Base-by-base conservation (phyloP, 129 eudicot species). In the Heracleum sosnowskyi region DNA sequence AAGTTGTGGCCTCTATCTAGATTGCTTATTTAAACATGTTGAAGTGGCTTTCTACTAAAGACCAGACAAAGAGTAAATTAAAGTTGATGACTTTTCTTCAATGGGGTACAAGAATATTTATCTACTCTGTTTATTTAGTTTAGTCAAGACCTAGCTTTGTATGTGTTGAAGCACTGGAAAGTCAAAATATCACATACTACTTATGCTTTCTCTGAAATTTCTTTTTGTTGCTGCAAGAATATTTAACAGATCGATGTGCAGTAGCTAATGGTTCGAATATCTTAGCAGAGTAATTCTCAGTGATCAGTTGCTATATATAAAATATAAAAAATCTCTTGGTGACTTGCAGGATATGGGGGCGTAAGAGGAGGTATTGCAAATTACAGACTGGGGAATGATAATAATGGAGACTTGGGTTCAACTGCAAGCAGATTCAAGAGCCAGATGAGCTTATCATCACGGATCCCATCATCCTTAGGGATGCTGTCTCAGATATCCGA, bases 401-500 rank as follows among this genome's bases (percentile, higher is more conserved):
- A 79, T 69, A 87, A 70, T 62, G 89, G 83, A 80, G 90, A 86
- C 57, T 3, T 83, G 36, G 81, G 82, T 76, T 77, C 86, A 11
- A 79, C 82, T 82, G 64, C 91, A 71, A 79, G 80, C 70, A 76
- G 89, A 76, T 78, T 88, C 69, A 87, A 84, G 79, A 68, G 86
- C 73, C 91, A 83, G 77, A 45, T 83, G 74, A 84, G 80, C 76
- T 79, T 81, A 33, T 55, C 86, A 73, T 82, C 89, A 11, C 82
- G 87, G 45, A 69, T 78, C 20, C 80, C 86, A 26, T 74, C 87
- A 44, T 82, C 87, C 44, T 76, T 86, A 68, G 87, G 87, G 51
- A 85, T 84, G 81, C 75, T 91, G 81, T 87, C 97, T 46, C 84
- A 86, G 51, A 91, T 94, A 69, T 80, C 93, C 2, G 98, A 91